Base-by-base conservation (phyloP, 1,284 basidiomycete genomes). In the Boletus smithii region DNA sequence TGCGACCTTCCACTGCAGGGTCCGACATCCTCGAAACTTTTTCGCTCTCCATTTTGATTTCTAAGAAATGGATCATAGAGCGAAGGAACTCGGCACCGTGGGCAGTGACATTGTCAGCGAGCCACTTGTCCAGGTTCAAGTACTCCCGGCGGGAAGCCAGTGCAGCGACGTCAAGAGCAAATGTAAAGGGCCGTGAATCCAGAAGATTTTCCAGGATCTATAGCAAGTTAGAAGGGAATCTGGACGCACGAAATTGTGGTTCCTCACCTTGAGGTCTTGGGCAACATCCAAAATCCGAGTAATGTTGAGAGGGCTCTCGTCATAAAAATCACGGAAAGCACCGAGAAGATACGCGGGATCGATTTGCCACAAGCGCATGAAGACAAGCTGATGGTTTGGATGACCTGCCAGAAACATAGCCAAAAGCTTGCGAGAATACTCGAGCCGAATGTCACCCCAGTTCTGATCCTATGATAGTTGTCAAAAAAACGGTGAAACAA, bases 41-140 rank as follows among this genome's bases (percentile, higher is more conserved):
- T 69, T 97, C 94, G 55, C 85, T 87, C 47, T 89, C 85, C 77
- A 95, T 91, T 70, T 97, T 97, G 72, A 89, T 76, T 58, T 93
- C 88, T 51, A 97, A 71, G 70, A 97, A 97, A 27, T 83, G 78
- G 51, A 97, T 84, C 51, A 95, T 83, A 13, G 90, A 84, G 49
- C 88, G 84, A 36, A 97, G 77, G 61, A 98, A 97, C 53, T 92
- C 90, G 32, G 80, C 79, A 3, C 91, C 91, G 56, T 94, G 88
- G 36, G 75, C 71, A 13, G 81, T 73, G 33, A 97, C 88, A 58
- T 91, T 88, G 66, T 94, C 90, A 31, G 89, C 83, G 5, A 99
- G 76, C 95, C 95, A 99, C 68, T 95, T 92, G 69, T 97, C 95
- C 41, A 99, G 77, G 60, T 98, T 94, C 59, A 99, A 77, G 61